These are phyloP conservation scores for Cordyceps tenuipes DNA, from an alignment of 2,329 filamentous ascomycete genomes.

Conservation along the genomic window DNA sequence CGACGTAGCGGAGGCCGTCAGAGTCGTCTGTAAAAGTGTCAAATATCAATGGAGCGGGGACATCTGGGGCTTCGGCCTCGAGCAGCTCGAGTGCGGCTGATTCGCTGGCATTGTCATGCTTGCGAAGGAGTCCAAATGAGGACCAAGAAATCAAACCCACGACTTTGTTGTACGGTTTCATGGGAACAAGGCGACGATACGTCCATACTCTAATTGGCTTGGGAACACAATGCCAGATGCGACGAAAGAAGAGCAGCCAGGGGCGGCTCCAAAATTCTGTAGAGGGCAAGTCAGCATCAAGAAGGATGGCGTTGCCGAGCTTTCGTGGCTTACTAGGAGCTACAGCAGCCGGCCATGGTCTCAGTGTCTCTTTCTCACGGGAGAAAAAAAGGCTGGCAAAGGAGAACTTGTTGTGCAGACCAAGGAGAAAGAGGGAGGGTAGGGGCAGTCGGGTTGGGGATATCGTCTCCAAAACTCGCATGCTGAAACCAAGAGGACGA, in stretches of 20 bases:
- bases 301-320: background rate
- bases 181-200: background rate
- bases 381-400: background rate
- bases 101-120: background rate
- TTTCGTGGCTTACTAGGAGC: background rate
- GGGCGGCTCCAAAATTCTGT: background rate
- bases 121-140: background rate
- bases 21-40: background rate
- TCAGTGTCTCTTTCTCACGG: background rate
- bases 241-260: background rate
- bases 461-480: too few relatives aligned
- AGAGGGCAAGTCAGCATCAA: background rate
- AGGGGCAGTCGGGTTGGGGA: background rate
- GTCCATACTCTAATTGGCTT: background rate
- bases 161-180: too few relatives aligned
- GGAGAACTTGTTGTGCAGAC: background rate
- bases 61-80: background rate
- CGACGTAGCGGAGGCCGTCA: background rate
- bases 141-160: background rate
- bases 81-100: background rate
- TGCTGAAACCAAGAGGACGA: too few relatives aligned
- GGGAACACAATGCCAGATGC: background rate
- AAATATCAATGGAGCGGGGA: background rate
- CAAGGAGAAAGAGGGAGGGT: background rate
- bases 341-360: background rate